Evolutionary conservation across 139 green algal species (phyloP).

Genomic region (Auxenochlorella pyrenoidosa): DNA sequence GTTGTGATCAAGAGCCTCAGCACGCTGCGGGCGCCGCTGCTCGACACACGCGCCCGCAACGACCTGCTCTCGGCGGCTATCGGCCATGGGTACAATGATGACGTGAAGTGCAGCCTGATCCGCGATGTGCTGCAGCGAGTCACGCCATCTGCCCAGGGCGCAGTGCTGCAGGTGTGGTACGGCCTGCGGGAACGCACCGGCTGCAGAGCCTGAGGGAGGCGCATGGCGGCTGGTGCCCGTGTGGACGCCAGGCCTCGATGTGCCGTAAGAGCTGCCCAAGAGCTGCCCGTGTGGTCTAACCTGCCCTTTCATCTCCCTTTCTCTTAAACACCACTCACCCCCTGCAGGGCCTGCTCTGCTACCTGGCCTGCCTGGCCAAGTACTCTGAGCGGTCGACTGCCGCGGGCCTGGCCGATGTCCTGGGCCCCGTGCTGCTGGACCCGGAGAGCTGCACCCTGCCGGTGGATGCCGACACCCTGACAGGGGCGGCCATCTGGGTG

Average conservation of each 20-base stretch:
- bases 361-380: conserved; percentile 28
- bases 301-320: too few species aligned
- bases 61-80: conserved; percentile 22
- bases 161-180: background rate
- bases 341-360: conserved; percentile 34
- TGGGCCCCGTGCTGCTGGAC: conserved; percentile 41
- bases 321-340: background rate
- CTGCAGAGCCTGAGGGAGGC: background rate
- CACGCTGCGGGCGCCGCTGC: conserved; percentile 7
- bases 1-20: conserved; percentile 33
- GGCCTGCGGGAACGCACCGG: background rate
- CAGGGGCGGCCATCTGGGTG: conserved; percentile 15
- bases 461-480: conserved; percentile 4
- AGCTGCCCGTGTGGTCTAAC: background rate
- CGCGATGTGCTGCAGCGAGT: conserved; percentile 1
- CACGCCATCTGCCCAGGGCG: background rate
- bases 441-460: conserved; percentile 24
- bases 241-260: background rate
- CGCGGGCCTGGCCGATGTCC: conserved; percentile 12
- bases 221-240: too few species aligned
- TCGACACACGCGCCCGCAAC: background rate
- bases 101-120: background rate
- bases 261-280: too few species aligned
- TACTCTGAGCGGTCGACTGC: background rate
- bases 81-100: background rate